Base-by-base conservation (phyloP, 169 alveolate species). In the Eimeria acervulina region DNA sequence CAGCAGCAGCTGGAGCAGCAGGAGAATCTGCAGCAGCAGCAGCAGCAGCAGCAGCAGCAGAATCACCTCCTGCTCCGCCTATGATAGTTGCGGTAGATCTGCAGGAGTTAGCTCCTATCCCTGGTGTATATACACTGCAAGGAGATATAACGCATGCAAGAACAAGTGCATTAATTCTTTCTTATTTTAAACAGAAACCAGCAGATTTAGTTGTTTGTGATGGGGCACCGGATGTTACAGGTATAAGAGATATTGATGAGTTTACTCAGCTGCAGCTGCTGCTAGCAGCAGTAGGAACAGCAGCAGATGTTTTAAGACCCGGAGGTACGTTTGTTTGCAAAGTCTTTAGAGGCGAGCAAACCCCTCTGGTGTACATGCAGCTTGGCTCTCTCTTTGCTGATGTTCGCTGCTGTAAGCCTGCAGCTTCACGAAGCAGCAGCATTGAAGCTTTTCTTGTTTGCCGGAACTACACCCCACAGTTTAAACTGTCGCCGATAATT, bases 211-310 rank as follows among this genome's bases (percentile, higher is more conserved):
- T 99, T 44, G 98, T 99, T 28, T 98, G 99, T 95, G 99, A 99
- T 97, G 99, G 99, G 3, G 99, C 99, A 12, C 99, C 99, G 7
- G 99, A 99, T 95, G 99, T 99, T 6, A 98, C 99, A 40, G 99
- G 99, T 12, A 74, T 90, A 72, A 97, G 96, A n/a, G 98, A 96
- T 63, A 91, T 97, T n/a, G 98, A 97, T 59, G 98, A 98, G 91
- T 98, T 97, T 96, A 98, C 99, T 76, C 99, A 99, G 97, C 98
- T 98, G 44, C 98, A 99, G 96, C 98, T 99, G 68, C 98, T 99
- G 63, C 97, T 99, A 28, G 99, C 99, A 59, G 99, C 99, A 38
- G 95, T 99, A 72, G 98, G 98, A 55, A 98, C 99, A 74, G 98
- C 99, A 81, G 95, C 98, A 90, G 96, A 98, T 52, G 96, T 98